Conservation (phyloP, 1,139 yeast species). For the Scheffersomyces lignicola region DNA sequence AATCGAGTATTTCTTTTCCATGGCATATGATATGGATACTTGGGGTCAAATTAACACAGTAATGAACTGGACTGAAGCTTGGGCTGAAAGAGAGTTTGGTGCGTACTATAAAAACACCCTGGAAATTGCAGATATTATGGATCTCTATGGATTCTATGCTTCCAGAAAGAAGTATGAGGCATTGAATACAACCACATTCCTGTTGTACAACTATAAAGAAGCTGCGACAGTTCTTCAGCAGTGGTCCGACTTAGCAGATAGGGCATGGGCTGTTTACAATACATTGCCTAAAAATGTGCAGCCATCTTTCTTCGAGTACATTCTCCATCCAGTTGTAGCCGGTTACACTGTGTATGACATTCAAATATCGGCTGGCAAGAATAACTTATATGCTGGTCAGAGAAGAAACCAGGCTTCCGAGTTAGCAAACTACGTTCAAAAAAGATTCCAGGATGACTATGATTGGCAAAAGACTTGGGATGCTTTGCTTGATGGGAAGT, state of each 20-base stretch:
- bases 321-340: slow-evolving; percentile 15
- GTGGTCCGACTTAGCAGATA: slow-evolving; percentile 13
- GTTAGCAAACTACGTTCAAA: slow-evolving; percentile 13
- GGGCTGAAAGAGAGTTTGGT: slow-evolving; percentile 16
- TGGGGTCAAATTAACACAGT: slow-evolving; percentile 15
- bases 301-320: slow-evolving; percentile 15
- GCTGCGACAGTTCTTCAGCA: slow-evolving; percentile 13
- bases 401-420: slow-evolving; percentile 15
- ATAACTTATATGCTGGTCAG: slow-evolving; percentile 14
- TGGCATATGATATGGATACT: slow-evolving; percentile 15
- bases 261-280: slow-evolving; percentile 17
- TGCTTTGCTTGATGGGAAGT: slow-evolving; percentile 14
- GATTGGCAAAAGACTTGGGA: slow-evolving; percentile 15
- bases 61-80: slow-evolving; percentile 12
- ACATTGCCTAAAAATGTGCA: slow-evolving; percentile 12
- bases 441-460: slow-evolving; percentile 13
- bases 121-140: slow-evolving; percentile 18
- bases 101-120: slow-evolving; percentile 8
- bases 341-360: slow-evolving; percentile 16
- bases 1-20: slow-evolving; percentile 14
- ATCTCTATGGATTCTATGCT: slow-evolving; percentile 16
- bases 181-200: slow-evolving; percentile 14
- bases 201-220: slow-evolving; percentile 15
- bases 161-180: slow-evolving; percentile 14
- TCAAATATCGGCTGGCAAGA: slow-evolving; percentile 15